Evolutionary conservation across 495 filamentous ascomycete genomes (phyloP), one percentile per base, ranked within the genome.

Genomic region (Mytilinidion resinicola): DNA sequence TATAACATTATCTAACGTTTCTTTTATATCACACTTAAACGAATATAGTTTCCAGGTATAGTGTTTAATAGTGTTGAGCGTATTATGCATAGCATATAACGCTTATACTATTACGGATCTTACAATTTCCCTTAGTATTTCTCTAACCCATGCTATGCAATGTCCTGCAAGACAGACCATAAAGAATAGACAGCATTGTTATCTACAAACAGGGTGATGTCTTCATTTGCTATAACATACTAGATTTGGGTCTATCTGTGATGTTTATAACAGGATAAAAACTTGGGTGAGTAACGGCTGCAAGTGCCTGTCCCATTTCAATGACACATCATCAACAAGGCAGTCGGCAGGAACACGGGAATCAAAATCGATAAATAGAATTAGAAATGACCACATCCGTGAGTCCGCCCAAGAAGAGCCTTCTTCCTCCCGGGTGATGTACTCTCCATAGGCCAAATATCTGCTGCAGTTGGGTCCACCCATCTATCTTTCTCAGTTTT

Each of bases 161-260:
- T 84, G 59, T 87, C 78, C 69, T 90, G 87, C 51, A 90, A 81
- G 47, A 87, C 87, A 49, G 80, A 78, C 87, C 87, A 90, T 56
- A 87, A 80, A 42, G 90, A 78, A 55, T n/a, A n/a, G n/a, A 90
- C 79, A 47, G 87, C 87, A 64, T 90, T 90, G 70, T 90, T 87
- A n/a, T 75, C 75, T 49, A 77, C 74, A 56, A 77, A 77, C 17
- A 87, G 87, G 12, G 87, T 85, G 51, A 90, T 85, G 66, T 90
- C 87, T 47, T 87, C 87, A 72, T 89, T 89, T 19, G 85, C 79
- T 60, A 89, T 85, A 47, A 86, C 85, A 69, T 85, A 90, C 11
- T 80, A 76, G 57, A 90, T 90, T 41, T 85, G 84, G 39, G 77
- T 86, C 44, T 73, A 51, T 74, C 58, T 1, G 70, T 70, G 30